phyloP scores from a whole-genome alignment of 352 stramenopile genomes.

The Phytophthora podocarpi region DNA sequence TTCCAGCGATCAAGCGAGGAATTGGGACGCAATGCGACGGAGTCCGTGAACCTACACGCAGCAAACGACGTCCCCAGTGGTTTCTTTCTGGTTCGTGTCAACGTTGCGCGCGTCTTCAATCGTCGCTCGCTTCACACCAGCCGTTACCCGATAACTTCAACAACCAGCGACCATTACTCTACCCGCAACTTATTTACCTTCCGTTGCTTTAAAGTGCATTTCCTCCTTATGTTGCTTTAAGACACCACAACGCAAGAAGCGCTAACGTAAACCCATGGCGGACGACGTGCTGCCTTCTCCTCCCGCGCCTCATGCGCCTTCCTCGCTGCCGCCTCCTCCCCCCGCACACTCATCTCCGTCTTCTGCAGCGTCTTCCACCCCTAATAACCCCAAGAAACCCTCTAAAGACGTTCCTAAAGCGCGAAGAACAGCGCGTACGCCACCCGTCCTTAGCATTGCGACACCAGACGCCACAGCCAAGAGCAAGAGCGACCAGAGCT shows the following conservation, averaged over 20 bases:
- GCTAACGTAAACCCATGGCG: not conserved
- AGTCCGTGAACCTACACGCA: not conserved
- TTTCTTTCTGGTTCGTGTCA: constrained; percentile 5
- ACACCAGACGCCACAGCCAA: constrained; percentile 5
- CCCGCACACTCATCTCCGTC: constrained; percentile 30
- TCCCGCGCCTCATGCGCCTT: constrained; percentile 28
- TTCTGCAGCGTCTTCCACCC: not conserved
- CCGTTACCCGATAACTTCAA: constrained; percentile 29
- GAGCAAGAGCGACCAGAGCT: constrained; percentile 41
- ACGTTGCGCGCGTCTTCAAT: constrained; percentile 12
- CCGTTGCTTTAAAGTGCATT: too few relatives aligned
- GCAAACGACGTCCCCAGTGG: constrained; percentile 5
- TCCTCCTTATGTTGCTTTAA: constrained; percentile 22
- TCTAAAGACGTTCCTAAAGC: constrained; percentile 6
- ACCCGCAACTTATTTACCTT: not conserved
- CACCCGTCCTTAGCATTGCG: not conserved
- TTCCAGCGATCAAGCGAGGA: constrained; percentile 1
- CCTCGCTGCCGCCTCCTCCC: constrained; percentile 28
- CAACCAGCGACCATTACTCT: constrained; percentile 10
- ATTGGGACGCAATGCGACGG: not conserved
- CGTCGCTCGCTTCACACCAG: constrained; percentile 6
- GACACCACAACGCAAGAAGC: not conserved
- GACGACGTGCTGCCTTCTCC: constrained; percentile 12
- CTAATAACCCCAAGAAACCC: constrained; percentile 9
- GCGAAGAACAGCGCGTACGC: not conserved